A percentile compares a stretch with the other conserved stretches of the same genome.
Conservation (phyloP, 768 basidiomycete genomes). For the Dioszegia aurantiaca region DNA sequence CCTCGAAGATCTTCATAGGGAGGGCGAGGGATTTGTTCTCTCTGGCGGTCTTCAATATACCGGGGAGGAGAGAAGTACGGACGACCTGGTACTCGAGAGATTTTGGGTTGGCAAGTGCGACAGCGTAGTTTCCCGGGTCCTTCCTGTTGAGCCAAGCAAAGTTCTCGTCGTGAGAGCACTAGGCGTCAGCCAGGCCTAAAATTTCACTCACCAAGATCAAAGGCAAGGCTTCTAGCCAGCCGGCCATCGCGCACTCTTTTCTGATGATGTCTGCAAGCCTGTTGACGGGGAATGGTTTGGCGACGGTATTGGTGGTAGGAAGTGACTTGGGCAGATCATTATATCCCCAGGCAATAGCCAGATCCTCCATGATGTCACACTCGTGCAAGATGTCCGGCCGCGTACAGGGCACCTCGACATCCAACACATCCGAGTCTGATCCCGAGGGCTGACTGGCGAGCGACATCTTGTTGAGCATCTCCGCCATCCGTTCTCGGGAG, state of each 20-base stretch:
- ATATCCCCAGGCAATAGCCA: slow-evolving; percentile 95
- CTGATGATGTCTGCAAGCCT: slow-evolving; percentile 85
- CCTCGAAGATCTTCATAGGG: slow-evolving; percentile 90
- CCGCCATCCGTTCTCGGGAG: slow-evolving; percentile 63
- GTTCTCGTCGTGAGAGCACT: slow-evolving; percentile 99
- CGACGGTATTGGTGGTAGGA: slow-evolving; percentile 90
- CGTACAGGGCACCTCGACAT: slow-evolving; percentile 83
- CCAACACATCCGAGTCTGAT: slow-evolving; percentile 65
- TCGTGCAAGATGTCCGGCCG: slow-evolving; percentile 97
- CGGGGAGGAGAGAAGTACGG: slow-evolving; percentile 90
- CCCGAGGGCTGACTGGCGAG: slow-evolving; percentile 61
- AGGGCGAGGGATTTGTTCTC: slow-evolving; percentile 92
- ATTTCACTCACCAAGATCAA: slow-evolving; percentile 72
- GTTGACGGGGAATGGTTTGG: slow-evolving; percentile 83
- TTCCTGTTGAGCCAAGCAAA: slow-evolving; percentile 85
- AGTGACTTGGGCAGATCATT: slow-evolving; percentile 91
- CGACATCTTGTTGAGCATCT: slow-evolving; percentile 80
- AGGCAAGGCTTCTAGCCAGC: slow-evolving; percentile 93
- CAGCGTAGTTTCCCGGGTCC: slow-evolving; percentile 75
- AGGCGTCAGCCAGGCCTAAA: slow-evolving; percentile 2
- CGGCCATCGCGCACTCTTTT: slow-evolving; percentile 85
- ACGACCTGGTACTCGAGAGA: slow-evolving; percentile 97
- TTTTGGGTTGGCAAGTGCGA: slow-evolving; percentile 95
- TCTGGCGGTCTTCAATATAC: slow-evolving; percentile 91
- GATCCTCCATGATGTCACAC: slow-evolving; percentile 97